Base-by-base conservation (phyloP, 331 rosid genomes). In the Phaseolus coccineus region DNA sequence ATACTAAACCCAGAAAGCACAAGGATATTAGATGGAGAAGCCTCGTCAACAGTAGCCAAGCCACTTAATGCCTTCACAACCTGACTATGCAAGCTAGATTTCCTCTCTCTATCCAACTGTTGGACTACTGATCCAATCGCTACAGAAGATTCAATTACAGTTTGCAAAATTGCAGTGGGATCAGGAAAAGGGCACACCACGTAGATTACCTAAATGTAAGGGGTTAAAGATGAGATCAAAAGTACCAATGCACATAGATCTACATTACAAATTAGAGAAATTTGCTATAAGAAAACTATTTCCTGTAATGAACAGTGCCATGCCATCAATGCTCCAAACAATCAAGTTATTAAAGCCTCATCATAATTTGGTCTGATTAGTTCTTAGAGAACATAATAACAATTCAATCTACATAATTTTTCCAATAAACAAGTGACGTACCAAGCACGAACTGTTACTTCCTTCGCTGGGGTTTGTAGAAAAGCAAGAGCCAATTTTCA, bases 101-200 rank as follows among this genome's bases (percentile, higher is more conserved):
- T 93, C 81, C 92, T 93, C 76, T 95, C 99, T 86, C 97, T 87
- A 79, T 95, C 97, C 74, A 92, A 88, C 70, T 88, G 96, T 76
- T 90, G 96, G 87, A 84, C 81, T 84, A 90, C 94, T 1, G 99
- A 91, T 75, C 99, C 99, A 47, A 95, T 81, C 73, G 99, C 90
- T 81, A 95, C 93, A 84, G 98, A 89, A 70, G 99, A 87, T 83
- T 95, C 98, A 83, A 91, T 76, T 35, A 95, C 90, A 53, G 99
- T 95, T 89, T 89, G 96, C 73, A 95, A 88, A 84, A 95, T 86
- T 77, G 97, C 97, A 84, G 89, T 82, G 47, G 99, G 97, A 83
- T 95, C 99, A 11, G 99, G 99, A 84, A 95, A 93, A 58, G 99
- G 99, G 88, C 99, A 95, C 44, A 95, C 93, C 75, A 95, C 99